Percentiles rank a stretch among this genome's conserved stretches.
phyloP scores from a whole-genome alignment of 208 protist species.

The Wallacemonas collosoma region DNA sequence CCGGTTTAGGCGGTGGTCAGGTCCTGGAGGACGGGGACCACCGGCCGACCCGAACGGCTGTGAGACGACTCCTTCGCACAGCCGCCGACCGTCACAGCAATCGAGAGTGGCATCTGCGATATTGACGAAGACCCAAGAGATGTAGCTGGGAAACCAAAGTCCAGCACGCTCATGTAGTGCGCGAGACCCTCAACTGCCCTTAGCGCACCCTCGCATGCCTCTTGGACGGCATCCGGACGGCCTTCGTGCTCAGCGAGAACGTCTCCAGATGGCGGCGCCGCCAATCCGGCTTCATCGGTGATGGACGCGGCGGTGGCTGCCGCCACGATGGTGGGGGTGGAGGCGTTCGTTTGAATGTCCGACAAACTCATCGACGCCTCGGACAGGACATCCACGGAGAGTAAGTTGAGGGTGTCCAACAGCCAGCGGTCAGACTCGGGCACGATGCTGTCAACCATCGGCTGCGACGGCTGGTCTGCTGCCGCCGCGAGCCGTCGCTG shows the following conservation, averaged over 20 bases:
- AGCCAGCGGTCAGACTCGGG: not conserved
- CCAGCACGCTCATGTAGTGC: conserved; percentile 35
- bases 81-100: not conserved
- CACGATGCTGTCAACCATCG: not conserved
- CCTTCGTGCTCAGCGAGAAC: not conserved
- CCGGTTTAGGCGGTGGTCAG: not conserved
- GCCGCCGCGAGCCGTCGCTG: not conserved
- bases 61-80: not conserved
- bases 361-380: not conserved
- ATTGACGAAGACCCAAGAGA: not conserved
- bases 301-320: too few relatives aligned
- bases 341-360: too few relatives aligned
- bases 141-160: conserved; percentile 22
- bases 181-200: not conserved
- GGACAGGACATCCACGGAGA: not conserved
- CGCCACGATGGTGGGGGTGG: too few relatives aligned
- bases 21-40: not conserved
- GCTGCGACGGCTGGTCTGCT: not conserved
- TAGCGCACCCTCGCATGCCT: conserved; percentile 1
- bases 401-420: conserved; percentile 1
- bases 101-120: not conserved
- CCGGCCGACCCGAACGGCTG: not conserved
- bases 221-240: conserved; percentile 1
- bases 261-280: not conserved
- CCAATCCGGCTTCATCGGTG: too few relatives aligned